Base-by-base conservation (phyloP, 495 filamentous ascomycete species). In the Aspergillus kassunensis region DNA sequence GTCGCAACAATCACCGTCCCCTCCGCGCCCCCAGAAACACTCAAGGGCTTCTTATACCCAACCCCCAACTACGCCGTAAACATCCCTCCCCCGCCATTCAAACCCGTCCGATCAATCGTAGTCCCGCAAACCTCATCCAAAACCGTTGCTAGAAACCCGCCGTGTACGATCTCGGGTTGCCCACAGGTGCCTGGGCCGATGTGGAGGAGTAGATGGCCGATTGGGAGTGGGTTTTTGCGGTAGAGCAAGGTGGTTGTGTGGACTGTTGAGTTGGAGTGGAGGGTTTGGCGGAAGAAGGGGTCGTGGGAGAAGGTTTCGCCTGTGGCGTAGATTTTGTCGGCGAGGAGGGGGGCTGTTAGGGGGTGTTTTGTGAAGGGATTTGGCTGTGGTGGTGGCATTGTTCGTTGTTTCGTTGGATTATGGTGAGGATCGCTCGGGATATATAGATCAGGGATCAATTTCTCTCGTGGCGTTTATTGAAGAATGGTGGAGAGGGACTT, bases 31-130 rank as follows among this genome's bases (percentile, higher is more conserved):
- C 35, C 27, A 9, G 15, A 19, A 37, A 12, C 45, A 40, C n/a
- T 31, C 37, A 29, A 37, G 15, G 45, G 53, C 31, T 23, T 3
- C 46, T 37, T 21, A 44, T 49, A 55, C 40, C 18, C 24, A 20
- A 48, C 35, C 29, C 40, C 42, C 45, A 55, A 29, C 45, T 12
- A 21, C 15, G 23, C 45, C 12, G 53, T 55, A 20, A 50, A 50
- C 53, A 55, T 55, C 20, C 53, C 53, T 21, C 35, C 15, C 13
- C 53, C 53, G 15, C 33, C 37, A 55, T 55, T 46, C 10, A 55
- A 23, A 29, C 23, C 24, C 30, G 31, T 19, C 8, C n/a, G 9
- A 25, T 19, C 6, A 30, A 55, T 49, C 37, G 50, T 6, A 11
- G 24, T 50, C 46, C 53, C 53, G 1, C 35, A 49, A 5, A 45